Base-by-base conservation (phyloP, 2,329 filamentous ascomycete species). In the Pyrenophora seminiperda region DNA sequence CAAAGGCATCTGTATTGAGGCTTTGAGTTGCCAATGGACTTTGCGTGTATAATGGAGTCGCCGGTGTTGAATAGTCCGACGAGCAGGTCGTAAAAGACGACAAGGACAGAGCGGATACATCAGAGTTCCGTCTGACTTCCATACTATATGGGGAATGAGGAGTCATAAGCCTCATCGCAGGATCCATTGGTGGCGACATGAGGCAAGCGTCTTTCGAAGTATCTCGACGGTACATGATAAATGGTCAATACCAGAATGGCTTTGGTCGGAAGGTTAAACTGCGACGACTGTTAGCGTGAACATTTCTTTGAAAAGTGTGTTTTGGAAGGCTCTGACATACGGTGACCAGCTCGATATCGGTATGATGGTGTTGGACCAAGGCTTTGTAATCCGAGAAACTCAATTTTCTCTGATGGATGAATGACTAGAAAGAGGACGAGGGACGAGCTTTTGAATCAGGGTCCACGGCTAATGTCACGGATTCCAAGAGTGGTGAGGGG, bases 381-480 rank as follows among this genome's bases (percentile, higher is more conserved):
- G 56, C 59, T 63, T 48, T 58, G 31, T 33, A 14, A 14, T 10
- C 31, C n/a, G 7, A 33, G 15, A 17, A 15, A 14, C 24, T 27
- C 24, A 9, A 9, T 9, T 11, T 10, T 9, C 24, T 27, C 24
- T 27, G 24, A 27, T 27, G 24, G 13, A 13, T 11, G 24, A 27
- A 27, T 27, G 24, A 27, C 9, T 27, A 27, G 9, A 27, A 27
- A 4, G 24, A 13, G 24, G 24, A 27, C 24, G 10, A 3, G 24
- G 24, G 24, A 54, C 50, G 49, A 47, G 58, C 53, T 33, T 67
- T 70, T 70, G 62, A 71, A 70, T 66, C 60, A 63, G 59, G 59
- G 58, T 64, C 54, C 53, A 54, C 32, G 47, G 47, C 43, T 31
- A 45, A 48, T 30, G 45, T 46, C 41, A 45, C 31, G 47, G 41